A percentile compares a stretch with the other conserved stretches of the same genome.
These are phyloP conservation scores for Flaveria linearis DNA, from an alignment of 129 eudicot species.

Conservation along the genomic window DNA sequence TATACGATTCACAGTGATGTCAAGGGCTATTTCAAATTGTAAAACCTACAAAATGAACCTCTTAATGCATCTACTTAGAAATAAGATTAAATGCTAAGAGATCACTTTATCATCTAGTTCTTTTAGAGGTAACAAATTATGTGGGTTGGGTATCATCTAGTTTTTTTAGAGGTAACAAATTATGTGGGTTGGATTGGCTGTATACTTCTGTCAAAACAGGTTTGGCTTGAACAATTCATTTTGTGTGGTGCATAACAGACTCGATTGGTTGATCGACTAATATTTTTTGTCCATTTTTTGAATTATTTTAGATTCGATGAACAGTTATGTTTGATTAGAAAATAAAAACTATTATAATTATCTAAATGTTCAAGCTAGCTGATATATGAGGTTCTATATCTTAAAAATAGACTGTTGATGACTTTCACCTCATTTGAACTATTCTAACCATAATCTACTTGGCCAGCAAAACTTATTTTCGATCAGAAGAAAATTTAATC, in stretches of 20 bases:
- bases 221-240: not conserved
- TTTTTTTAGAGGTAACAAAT: not conserved
- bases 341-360: not conserved
- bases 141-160: not conserved
- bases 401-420: not conserved
- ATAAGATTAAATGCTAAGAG: not conserved
- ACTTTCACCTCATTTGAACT: not conserved
- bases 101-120: not conserved
- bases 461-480: not conserved
- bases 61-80: not conserved
- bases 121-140: not conserved
- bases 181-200: not conserved
- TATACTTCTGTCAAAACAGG: not conserved
- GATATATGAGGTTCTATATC: not conserved
- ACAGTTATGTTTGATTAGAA: not conserved
- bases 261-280: not conserved
- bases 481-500: not conserved
- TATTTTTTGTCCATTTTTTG: not conserved
- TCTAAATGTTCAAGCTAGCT: not conserved
- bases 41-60: not conserved
- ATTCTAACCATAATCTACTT: slow-evolving; percentile 1
- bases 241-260: not conserved
- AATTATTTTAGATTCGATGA: too few relatives aligned
- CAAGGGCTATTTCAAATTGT: not conserved
- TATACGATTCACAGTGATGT: too few relatives aligned